phyloP scores from a whole-genome alignment of 139 green algal genomes.

The Yamagishiella unicocca region DNA sequence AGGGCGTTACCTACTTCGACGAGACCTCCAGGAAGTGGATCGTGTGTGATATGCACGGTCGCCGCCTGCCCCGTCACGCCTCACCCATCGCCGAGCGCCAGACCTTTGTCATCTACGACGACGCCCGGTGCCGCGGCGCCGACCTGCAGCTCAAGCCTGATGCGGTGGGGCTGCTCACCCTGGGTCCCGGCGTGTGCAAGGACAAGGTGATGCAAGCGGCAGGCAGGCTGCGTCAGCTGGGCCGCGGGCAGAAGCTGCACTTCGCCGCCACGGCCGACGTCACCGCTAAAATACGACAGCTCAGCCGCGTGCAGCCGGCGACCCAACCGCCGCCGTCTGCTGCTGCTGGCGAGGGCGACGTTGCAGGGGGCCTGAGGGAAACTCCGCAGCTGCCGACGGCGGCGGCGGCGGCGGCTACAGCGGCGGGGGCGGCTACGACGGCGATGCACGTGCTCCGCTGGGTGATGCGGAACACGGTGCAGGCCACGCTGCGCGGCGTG shows the following conservation, averaged over 20 bases:
- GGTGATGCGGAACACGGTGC: conserved; percentile 69
- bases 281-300: background rate
- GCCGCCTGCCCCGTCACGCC: conserved; percentile 1
- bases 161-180: conserved; percentile 72
- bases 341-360: too few relatives aligned
- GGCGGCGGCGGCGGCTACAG: too few relatives aligned
- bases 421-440: too few relatives aligned
- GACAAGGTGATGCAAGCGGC: conserved; percentile 77
- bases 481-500: conserved; percentile 51
- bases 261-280: conserved; percentile 46
- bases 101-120: conserved; percentile 68
- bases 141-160: conserved; percentile 59
- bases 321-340: too few relatives aligned
- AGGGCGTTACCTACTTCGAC: conserved; percentile 65
- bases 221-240: conserved; percentile 57
- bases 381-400: too few relatives aligned
- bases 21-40: conserved; percentile 8
- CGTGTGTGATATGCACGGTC: conserved; percentile 21
- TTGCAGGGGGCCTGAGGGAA: too few relatives aligned
- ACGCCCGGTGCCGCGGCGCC: conserved; percentile 66
- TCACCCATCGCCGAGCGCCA: conserved; percentile 62
- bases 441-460: conserved; percentile 60
- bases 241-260: conserved; percentile 56
- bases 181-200: conserved; percentile 65
- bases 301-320: too few relatives aligned